A percentile compares a stretch with the other conserved stretches of the same genome.
These are phyloP conservation scores for Cantharellus anzutake DNA, from an alignment of 768 basidiomycete genomes.

Conservation along the genomic window DNA sequence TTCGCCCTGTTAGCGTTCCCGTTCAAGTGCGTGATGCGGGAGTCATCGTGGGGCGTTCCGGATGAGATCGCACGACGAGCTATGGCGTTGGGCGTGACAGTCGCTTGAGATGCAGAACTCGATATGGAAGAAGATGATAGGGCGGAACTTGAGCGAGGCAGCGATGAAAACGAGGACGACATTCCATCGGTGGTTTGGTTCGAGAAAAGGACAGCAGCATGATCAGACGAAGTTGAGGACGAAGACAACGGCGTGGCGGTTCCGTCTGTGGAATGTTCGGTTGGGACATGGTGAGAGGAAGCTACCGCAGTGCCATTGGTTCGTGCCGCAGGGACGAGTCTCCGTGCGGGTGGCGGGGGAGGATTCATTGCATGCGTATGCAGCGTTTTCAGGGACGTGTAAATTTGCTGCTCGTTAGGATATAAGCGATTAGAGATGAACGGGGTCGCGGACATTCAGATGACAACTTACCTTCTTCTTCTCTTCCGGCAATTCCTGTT, in stretches of 20 bases:
- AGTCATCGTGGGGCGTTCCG: background rate
- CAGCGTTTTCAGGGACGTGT: constrained; percentile 7
- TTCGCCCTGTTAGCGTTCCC: background rate
- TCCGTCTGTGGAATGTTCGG: background rate
- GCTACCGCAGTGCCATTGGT: constrained; percentile 1
- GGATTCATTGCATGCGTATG: constrained; percentile 20
- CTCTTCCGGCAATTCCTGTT: constrained; percentile 36
- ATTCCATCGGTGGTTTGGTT: background rate
- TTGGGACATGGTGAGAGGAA: background rate
- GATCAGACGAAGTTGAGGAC: constrained; percentile 46
- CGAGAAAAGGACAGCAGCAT: constrained; percentile 43
- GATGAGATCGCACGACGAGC: constrained; percentile 11
- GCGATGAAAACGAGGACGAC: too few species aligned
- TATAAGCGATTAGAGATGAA: constrained; percentile 1
- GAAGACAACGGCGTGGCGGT: constrained; percentile 22
- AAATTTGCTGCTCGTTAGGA: constrained; percentile 15
- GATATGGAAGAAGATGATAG: constrained; percentile 14
- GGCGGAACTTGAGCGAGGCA: constrained; percentile 15
- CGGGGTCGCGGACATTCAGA: constrained; percentile 10
- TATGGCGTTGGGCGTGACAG: background rate
- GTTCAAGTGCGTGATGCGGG: background rate
- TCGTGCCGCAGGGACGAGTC: background rate
- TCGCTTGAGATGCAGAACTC: background rate
- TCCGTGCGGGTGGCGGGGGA: constrained; percentile 2
- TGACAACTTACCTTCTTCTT: constrained; percentile 29